Evolutionary conservation across 345 rosid species (phyloP).

Genomic region (Pugionium cornutum): DNA sequence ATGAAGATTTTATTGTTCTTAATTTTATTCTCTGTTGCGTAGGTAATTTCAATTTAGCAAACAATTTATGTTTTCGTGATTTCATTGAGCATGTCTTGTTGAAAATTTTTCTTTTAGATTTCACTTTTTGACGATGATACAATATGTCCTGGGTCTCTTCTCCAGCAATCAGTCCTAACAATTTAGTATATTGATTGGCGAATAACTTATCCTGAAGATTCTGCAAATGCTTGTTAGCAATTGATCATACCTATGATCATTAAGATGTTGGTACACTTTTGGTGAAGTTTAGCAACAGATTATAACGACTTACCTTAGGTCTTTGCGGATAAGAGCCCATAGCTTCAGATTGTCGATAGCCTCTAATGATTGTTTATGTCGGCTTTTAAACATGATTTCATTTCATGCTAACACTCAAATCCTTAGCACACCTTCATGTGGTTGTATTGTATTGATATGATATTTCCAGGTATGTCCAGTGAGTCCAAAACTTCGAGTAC

Average conservation of each 20-base stretch:
- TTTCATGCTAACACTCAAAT: neutral
- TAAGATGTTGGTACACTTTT: too few relatives aligned
- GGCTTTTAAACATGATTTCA: neutral
- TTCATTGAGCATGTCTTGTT: neutral
- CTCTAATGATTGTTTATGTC: neutral
- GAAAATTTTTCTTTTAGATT: neutral
- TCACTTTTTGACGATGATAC: neutral
- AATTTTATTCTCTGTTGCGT: too few relatives aligned
- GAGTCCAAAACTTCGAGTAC: slow-evolving; percentile 46
- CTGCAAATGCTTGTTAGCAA: too few relatives aligned
- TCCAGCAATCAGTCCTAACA: too few relatives aligned
- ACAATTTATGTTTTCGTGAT: neutral
- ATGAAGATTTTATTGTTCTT: too few relatives aligned
- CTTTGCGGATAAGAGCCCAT: neutral
- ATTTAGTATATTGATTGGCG: too few relatives aligned
- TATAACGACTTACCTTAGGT: too few relatives aligned
- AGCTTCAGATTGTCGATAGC: neutral
- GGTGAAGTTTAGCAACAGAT: too few relatives aligned
- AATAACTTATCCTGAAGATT: too few relatives aligned
- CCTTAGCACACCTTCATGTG: neutral
- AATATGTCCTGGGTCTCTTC: too few relatives aligned
- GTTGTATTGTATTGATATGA: neutral
- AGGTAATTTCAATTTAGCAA: neutral
- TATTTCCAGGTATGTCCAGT: slow-evolving; percentile 52
- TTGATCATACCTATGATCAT: too few relatives aligned